Base-by-base conservation (phyloP, 108 stramenopile species). In the Cyclotella cryptica region DNA sequence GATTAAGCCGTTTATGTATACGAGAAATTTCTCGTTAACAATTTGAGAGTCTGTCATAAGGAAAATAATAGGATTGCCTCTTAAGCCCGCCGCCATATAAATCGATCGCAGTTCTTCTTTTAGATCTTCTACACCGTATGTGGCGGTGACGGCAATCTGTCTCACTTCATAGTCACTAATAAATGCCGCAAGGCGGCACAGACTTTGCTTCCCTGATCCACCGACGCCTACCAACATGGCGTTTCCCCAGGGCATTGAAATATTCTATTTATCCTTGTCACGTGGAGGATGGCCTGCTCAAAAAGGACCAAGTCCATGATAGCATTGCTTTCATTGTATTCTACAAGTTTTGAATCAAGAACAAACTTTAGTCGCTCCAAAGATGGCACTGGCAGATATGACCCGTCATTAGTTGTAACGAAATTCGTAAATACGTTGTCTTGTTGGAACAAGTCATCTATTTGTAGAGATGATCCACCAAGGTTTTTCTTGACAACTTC, bases 231-330 rank as follows among this genome's bases (percentile, higher is more conserved):
- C 87, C 39, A 97, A 86, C 90, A 97, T 93, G 24, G 94, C 95
- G 69, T 95, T 90, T 15, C 96, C 96, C 87, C 85, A 3, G 96
- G 93, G 72, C 93, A 88, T 43, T 89, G 81, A 53, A 97, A 91
- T 73, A 97, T 95, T 21, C 96, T 81, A 49, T 84, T 81, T 68
- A 97, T 97, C 41, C 96, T 86, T 11, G 92, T 81, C 24, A 97
- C 77, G 73, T 97, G 96, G 69, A 87, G 85, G 73, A 96, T 92
- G 55, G 96, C 96, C 49, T 92, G 86, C 55, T 94, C 88, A 49
- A 97, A 97, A 10, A 97, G 88, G 7, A 97, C 96, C 21, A 97
- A 86, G 54, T 94, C 90, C 96, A 97, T 97, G 66, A 95, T 94
- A 49, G 92, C 79, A 71, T 93, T 91, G 74, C 74, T 85, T 70